Evolutionary conservation across 192 early-diverging fungal species (phyloP), one percentile per base, ranked within the genome.

Genomic region (Rhizophagus clarus): DNA sequence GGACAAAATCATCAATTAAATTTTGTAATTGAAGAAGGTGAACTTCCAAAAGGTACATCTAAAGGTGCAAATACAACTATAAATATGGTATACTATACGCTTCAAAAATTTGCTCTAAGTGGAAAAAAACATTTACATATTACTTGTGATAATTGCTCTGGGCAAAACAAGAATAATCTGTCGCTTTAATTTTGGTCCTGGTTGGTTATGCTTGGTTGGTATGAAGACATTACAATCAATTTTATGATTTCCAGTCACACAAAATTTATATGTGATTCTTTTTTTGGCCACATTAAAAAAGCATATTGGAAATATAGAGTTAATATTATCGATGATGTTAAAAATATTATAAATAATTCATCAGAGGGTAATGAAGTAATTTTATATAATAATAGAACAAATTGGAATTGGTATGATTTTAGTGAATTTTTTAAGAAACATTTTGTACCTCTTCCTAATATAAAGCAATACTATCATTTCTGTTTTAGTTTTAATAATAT

Each of bases 91-190:
- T 75, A 75, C 31, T 17, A 28, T 42, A 6, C 37, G 7, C 10
- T 75, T 61, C 15, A 31, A 42, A 29, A 29, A 74, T 40, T 60
- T 47, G 56, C 26, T 22, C 0, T 2, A 22, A 10, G 20, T 9
- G 28, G 20, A 45, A 61, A 42, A 76, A 76, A 61, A 76, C 61
- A 49, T 47, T 61, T 47, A 28, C 42, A 49, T 24, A 56, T 72
- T 47, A 72, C 49, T 31, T 73, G 45, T 73, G 26, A 73, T 26
- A 76, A 76, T 60, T n/a, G n/a, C n/a, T n/a, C n/a, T n/a, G n/a
- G n/a, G n/a, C n/a, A 76, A 76, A 76, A 76, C 22, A 76, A 61
- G 32, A 76, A 76, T 76, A 76, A 63, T n/a, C 17, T 42, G 4
- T 45, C 34, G 3, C 28, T 76, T 62, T 40, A 5, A 4, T 75